Percentiles rank a stretch among this genome's conserved stretches.
Evolutionary conservation across 2,329 filamentous ascomycete species (phyloP).

Genomic region (Microdochium trichocladiopsis): DNA sequence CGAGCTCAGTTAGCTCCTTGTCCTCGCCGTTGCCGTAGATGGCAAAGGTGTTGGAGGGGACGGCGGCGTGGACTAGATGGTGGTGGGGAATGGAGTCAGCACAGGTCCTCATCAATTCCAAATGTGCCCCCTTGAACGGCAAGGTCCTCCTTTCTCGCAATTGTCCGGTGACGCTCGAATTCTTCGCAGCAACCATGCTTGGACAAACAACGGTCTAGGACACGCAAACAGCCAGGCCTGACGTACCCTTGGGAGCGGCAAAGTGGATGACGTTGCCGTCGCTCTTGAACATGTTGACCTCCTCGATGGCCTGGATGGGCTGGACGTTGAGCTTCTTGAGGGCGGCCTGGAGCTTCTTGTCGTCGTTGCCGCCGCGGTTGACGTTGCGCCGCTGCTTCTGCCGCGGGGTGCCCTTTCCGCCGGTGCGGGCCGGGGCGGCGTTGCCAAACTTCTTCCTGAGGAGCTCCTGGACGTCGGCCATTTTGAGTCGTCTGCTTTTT

Average conservation of each 20-base stretch:
- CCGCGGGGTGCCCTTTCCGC: slow-evolving; percentile 94
- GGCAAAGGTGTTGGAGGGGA: slow-evolving; percentile 98
- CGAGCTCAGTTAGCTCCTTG: slow-evolving; percentile 99
- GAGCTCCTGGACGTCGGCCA: slow-evolving; percentile 37
- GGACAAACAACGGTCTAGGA: too few relatives aligned
- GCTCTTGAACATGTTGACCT: slow-evolving; percentile 99
- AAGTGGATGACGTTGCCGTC: slow-evolving; percentile 99
- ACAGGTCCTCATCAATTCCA: slow-evolving; percentile 1
- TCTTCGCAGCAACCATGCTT: too few relatives aligned
- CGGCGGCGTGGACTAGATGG: slow-evolving; percentile 80
- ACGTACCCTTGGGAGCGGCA: slow-evolving; percentile 89
- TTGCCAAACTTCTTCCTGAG: slow-evolving; percentile 28
- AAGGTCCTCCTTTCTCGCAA: too few relatives aligned
- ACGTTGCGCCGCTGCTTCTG: slow-evolving; percentile 98
- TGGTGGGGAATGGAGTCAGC: slow-evolving; percentile 1
- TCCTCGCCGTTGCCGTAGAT: slow-evolving; percentile 99
- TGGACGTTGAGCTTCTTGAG: slow-evolving; percentile 99
- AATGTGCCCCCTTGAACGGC: not conserved
- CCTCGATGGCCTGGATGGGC: slow-evolving; percentile 98
- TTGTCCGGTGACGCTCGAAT: too few relatives aligned
- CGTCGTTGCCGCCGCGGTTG: slow-evolving; percentile 85
- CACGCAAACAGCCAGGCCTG: too few relatives aligned
- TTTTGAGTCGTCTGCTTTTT: slow-evolving; percentile 9
- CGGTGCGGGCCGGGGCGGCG: slow-evolving; percentile 22
- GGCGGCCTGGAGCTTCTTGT: slow-evolving; percentile 97